These are phyloP conservation scores for Lumnitzera racemosa DNA, from an alignment of 345 rosid species.

Conservation along the genomic window DNA sequence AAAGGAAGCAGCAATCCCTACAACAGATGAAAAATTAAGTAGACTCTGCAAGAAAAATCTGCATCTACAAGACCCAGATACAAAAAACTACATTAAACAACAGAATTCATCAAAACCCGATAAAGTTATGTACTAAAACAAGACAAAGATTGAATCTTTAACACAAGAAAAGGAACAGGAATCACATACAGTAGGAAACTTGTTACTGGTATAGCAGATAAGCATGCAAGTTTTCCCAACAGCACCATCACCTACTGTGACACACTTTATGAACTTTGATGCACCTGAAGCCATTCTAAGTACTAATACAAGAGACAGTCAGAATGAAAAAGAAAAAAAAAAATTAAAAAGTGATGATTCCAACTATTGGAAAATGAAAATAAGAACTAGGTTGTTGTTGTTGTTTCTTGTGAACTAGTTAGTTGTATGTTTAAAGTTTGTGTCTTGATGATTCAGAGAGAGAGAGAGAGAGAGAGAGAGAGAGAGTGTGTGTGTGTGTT, in stretches of 20 bases:
- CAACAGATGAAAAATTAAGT: not conserved
- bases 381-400: constrained; percentile 1
- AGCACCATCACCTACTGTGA: constrained; percentile 83
- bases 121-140: constrained; percentile 1
- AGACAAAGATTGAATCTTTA: constrained; percentile 7
- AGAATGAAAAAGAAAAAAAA: not conserved
- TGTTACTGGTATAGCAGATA: constrained; percentile 80
- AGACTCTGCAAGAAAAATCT: constrained; percentile 6
- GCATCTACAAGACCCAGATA: constrained; percentile 43
- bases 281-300: constrained; percentile 52
- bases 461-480: constrained; percentile 9
- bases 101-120: not conserved
- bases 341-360: not conserved
- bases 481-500: constrained; percentile 1
- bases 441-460: not conserved
- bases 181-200: constrained; percentile 66
- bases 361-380: constrained; percentile 3
- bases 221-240: constrained; percentile 89
- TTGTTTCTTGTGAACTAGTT: not conserved
- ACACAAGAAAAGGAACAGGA: constrained; percentile 10
- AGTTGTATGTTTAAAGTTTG: too few species aligned
- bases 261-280: constrained; percentile 77
- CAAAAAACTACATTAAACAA: constrained; percentile 14
- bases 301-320: constrained; percentile 1
- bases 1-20: not conserved